Percentiles rank a stretch among this genome's conserved stretches.
These are phyloP conservation scores for Dictyostelium citrinum DNA, from an alignment of 78 protist genomes.

Conservation along the genomic window DNA sequence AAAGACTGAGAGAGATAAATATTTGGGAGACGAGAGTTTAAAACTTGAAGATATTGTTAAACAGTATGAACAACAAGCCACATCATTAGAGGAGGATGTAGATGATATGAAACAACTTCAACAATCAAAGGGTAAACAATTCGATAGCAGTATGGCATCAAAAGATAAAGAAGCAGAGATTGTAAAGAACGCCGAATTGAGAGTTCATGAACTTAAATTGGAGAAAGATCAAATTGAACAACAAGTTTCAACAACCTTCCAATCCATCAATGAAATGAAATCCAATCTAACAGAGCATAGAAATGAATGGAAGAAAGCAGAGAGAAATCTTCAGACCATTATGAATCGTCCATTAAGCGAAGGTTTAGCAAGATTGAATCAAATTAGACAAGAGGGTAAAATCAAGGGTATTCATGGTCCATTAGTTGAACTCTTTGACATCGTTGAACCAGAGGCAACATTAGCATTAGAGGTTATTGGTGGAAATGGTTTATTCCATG, in stretches of 20 bases:
- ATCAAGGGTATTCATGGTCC: conserved; percentile 93
- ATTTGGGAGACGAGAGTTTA: conserved; percentile 62
- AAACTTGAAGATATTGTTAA: conserved; percentile 4
- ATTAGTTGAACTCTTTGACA: conserved; percentile 89
- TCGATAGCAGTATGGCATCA: neutral
- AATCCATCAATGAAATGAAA: neutral
- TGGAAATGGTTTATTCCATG: conserved; percentile 92
- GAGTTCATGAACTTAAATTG: neutral
- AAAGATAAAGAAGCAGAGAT: neutral
- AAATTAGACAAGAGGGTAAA: conserved; percentile 3
- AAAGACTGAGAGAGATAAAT: conserved; percentile 82
- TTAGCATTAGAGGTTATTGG: conserved; percentile 94
- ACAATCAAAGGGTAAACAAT: neutral
- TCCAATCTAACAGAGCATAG: neutral
- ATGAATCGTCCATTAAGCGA: conserved; percentile 26
- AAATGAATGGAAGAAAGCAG: conserved; percentile 10
- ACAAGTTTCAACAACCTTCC: neutral
- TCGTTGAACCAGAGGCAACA: conserved; percentile 56
- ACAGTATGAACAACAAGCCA: conserved; percentile 20
- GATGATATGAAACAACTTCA: neutral
- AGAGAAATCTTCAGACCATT: conserved; percentile 25
- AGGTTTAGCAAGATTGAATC: conserved; percentile 12
- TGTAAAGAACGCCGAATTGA: neutral
- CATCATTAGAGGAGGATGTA: neutral
- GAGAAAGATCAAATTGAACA: conserved; percentile 11